Conservation (phyloP, 2,329 filamentous ascomycete species). For the Fusarium equiseti region DNA sequence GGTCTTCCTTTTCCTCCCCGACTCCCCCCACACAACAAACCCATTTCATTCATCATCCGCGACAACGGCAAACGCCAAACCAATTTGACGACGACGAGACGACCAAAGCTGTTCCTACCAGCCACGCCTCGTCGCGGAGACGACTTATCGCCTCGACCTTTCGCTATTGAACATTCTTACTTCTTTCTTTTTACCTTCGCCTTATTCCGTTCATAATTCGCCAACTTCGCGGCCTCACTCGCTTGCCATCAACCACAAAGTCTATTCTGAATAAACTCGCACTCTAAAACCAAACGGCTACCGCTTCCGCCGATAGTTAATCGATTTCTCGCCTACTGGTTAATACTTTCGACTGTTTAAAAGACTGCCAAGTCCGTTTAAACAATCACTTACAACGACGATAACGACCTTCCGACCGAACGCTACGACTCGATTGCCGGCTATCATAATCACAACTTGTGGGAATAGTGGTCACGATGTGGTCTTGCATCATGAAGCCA, state of each 20-base stretch:
- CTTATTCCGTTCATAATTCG: constrained; percentile 41
- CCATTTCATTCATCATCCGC: constrained; percentile 42
- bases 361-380: background rate
- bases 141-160: constrained; percentile 44
- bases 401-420: constrained; percentile 14
- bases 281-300: constrained; percentile 27
- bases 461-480: constrained; percentile 56
- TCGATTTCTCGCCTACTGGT: background rate
- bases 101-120: constrained; percentile 34
- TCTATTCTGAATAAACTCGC: constrained; percentile 25
- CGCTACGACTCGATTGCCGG: constrained; percentile 10
- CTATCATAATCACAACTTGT: constrained; percentile 3
- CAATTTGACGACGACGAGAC: constrained; percentile 45
- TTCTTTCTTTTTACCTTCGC: constrained; percentile 36
- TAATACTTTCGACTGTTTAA: constrained; percentile 2
- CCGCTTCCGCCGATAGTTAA: constrained; percentile 4
- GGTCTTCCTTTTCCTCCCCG: constrained; percentile 38
- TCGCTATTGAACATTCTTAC: constrained; percentile 40
- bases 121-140: constrained; percentile 46
- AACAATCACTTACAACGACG: constrained; percentile 9
- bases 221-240: constrained; percentile 38
- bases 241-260: constrained; percentile 31
- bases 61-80: constrained; percentile 38
- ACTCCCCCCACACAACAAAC: constrained; percentile 41
- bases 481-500: constrained; percentile 60